phyloP scores from a whole-genome alignment of 2,329 filamentous ascomycete species.

The Acarospora socialis region DNA sequence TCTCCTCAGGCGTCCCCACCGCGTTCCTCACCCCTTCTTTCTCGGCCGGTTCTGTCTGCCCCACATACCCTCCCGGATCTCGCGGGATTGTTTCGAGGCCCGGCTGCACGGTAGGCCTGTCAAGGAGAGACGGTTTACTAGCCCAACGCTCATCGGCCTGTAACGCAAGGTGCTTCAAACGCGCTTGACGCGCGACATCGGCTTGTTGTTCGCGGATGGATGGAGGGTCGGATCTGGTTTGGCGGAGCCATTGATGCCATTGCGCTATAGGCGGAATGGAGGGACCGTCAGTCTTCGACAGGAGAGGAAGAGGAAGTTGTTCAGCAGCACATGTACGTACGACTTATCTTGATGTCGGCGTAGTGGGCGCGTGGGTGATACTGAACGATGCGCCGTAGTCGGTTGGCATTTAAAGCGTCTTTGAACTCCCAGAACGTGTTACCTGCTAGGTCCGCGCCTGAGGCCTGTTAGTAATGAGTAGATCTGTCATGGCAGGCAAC shows the following conservation, averaged over 20 bases:
- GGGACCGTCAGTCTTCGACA: background rate
- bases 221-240: constrained; percentile 43
- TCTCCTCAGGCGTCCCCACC: constrained; percentile 27
- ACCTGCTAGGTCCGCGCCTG: constrained; percentile 46
- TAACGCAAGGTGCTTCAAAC: constrained; percentile 44
- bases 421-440: constrained; percentile 57
- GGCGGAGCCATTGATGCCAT: constrained; percentile 56
- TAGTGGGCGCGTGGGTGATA: constrained; percentile 39
- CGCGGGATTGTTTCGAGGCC: background rate
- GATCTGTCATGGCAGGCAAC: too few relatives aligned
- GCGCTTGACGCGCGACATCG: constrained; percentile 41
- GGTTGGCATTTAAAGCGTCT: constrained; percentile 38
- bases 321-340: constrained; percentile 27
- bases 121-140: constrained; percentile 42
- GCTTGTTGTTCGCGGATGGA: constrained; percentile 43
- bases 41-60: constrained; percentile 6
- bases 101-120: constrained; percentile 38
- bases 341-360: constrained; percentile 45
- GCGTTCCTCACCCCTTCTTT: constrained; percentile 8
- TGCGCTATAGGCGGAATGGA: constrained; percentile 31
- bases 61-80: background rate
- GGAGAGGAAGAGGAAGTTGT: constrained; percentile 7
- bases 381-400: constrained; percentile 45
- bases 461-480: constrained; percentile 1
- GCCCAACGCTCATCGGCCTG: constrained; percentile 49